A percentile compares a stretch with the other conserved stretches of the same genome.
phyloP scores from a whole-genome alignment of 1,284 basidiomycete species.

The Puccinia triticina region DNA sequence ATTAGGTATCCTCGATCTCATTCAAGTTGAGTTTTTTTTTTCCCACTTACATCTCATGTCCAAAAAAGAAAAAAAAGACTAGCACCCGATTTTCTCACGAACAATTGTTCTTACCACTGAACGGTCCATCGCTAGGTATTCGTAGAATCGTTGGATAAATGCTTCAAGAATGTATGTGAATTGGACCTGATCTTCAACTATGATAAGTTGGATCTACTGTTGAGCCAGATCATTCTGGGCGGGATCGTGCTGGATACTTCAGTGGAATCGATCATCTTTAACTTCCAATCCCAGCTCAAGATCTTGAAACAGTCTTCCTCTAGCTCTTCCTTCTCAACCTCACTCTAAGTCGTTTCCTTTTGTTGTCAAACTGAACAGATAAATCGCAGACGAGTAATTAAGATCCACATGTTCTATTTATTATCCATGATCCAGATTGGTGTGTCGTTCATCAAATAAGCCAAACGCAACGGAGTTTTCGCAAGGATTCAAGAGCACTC shows the following conservation, averaged over 20 bases:
- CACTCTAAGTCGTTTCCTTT: no score
- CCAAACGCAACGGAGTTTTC: no score
- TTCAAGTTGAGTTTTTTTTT: slow-evolving; percentile 71
- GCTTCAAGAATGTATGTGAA: slow-evolving; percentile 98
- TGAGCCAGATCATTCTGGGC: slow-evolving; percentile 93
- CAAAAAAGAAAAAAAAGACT: slow-evolving; percentile 2
- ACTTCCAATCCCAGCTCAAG: slow-evolving; percentile 27
- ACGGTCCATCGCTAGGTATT: slow-evolving; percentile 70
- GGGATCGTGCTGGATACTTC: slow-evolving; percentile 93
- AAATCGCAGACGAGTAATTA: no score
- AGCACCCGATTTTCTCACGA: not conserved
- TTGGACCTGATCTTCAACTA: slow-evolving; percentile 98
- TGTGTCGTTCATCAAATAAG: no score
- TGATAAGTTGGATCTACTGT: slow-evolving; percentile 93
- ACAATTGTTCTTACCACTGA: no score
- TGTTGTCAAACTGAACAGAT: no score
- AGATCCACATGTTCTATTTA: no score
- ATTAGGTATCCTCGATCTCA: slow-evolving; percentile 91
- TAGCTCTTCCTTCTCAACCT: not conserved
- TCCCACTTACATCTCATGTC: not conserved
- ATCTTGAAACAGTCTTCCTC: slow-evolving; percentile 16
- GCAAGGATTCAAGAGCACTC: no score
- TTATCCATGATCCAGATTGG: no score
- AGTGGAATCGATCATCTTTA: slow-evolving; percentile 57
- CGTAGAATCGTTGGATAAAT: slow-evolving; percentile 90